Conservation (phyloP, 495 filamentous ascomycete species). For the Daldinia concentrica region DNA sequence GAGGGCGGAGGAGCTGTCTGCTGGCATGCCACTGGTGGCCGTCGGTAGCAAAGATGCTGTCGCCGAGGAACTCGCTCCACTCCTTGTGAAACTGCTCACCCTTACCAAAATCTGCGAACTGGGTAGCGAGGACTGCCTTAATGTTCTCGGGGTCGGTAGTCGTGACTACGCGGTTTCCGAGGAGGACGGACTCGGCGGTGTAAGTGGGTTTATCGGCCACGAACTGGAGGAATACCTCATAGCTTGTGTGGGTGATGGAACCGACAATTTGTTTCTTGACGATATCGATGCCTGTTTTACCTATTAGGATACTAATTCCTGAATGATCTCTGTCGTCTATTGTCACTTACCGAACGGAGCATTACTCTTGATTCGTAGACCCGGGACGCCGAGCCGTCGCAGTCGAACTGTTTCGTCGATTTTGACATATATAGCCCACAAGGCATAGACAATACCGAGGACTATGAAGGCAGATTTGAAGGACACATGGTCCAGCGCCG, state of each 20-base stretch:
- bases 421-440: slow-evolving; percentile 42
- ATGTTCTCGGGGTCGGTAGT: slow-evolving; percentile 85
- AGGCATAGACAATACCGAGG: slow-evolving; percentile 40
- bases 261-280: slow-evolving; percentile 62
- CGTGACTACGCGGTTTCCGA: slow-evolving; percentile 67
- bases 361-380: slow-evolving; percentile 23
- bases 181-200: slow-evolving; percentile 69
- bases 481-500: slow-evolving; percentile 50
- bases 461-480: slow-evolving; percentile 43
- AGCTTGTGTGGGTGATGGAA: slow-evolving; percentile 60
- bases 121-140: slow-evolving; percentile 82
- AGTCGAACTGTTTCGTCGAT: slow-evolving; percentile 54
- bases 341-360: slow-evolving; percentile 41
- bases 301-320: slow-evolving; percentile 11
- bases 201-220: slow-evolving; percentile 52
- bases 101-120: slow-evolving; percentile 79
- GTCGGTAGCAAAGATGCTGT: slow-evolving; percentile 83
- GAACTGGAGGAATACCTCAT: slow-evolving; percentile 66
- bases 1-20: slow-evolving; percentile 80
- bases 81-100: slow-evolving; percentile 72
- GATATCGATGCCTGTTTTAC: slow-evolving; percentile 67
- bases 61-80: slow-evolving; percentile 78
- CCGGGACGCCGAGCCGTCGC: slow-evolving; percentile 53
- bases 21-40: slow-evolving; percentile 76
- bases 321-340: background rate